These are phyloP conservation scores for Breynia disticha DNA, from an alignment of 441 rosid species.

Conservation along the genomic window DNA sequence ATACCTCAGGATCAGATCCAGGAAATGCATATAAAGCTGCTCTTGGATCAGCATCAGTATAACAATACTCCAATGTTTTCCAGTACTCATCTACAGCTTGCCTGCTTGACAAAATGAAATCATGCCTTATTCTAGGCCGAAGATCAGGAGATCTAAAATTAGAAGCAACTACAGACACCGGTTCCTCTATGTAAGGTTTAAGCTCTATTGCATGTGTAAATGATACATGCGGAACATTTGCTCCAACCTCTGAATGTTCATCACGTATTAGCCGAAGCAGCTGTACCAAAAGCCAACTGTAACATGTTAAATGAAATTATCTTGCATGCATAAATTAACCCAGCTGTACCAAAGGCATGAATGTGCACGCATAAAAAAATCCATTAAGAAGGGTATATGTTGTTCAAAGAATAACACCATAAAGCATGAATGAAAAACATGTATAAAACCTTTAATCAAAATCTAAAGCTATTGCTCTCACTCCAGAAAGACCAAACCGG, in stretches of 20 bases:
- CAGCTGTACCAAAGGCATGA: too few species aligned
- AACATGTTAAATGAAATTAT: slow-evolving; percentile 16
- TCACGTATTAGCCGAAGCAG: slow-evolving; percentile 64
- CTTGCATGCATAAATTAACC: slow-evolving; percentile 9
- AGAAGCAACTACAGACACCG: slow-evolving; percentile 45
- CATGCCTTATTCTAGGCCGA: slow-evolving; percentile 92
- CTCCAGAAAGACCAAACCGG: neutral
- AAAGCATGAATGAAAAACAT: neutral
- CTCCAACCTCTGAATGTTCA: slow-evolving; percentile 43
- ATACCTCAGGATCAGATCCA: slow-evolving; percentile 88
- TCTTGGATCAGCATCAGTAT: slow-evolving; percentile 78
- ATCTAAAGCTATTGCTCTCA: neutral
- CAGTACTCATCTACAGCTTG: slow-evolving; percentile 93
- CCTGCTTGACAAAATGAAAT: slow-evolving; percentile 61
- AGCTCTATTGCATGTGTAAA: slow-evolving; percentile 78
- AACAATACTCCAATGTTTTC: slow-evolving; percentile 92
- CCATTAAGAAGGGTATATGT: too few species aligned
- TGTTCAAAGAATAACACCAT: neutral
- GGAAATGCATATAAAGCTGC: slow-evolving; percentile 92
- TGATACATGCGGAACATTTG: slow-evolving; percentile 43
- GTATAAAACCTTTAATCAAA: too few species aligned
- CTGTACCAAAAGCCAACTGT: slow-evolving; percentile 32
- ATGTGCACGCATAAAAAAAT: too few species aligned
- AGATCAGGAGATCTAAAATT: slow-evolving; percentile 56
- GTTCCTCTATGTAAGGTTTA: slow-evolving; percentile 92